A percentile compares a stretch with the other conserved stretches of the same genome.
Evolutionary conservation across 2,329 filamentous ascomycete species (phyloP).

Genomic region (Exophiala viscosa): DNA sequence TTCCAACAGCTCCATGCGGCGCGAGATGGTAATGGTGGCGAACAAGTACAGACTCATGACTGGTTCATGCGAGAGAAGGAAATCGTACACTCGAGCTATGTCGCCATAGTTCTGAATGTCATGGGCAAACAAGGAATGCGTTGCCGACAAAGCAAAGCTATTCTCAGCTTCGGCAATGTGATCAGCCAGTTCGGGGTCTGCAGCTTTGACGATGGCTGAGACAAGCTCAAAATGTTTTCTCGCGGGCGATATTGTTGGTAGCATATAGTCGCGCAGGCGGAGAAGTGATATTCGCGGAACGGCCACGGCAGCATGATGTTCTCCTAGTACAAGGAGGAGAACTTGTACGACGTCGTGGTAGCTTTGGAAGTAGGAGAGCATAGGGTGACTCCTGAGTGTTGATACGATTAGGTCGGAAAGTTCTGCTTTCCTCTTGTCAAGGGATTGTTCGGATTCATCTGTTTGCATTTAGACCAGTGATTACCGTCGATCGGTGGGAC

Average conservation of each 20-base stretch:
- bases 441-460: constrained; percentile 67
- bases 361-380: constrained; percentile 94
- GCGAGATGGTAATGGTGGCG: constrained; percentile 77
- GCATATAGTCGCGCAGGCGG: constrained; percentile 95
- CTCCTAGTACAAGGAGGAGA: constrained; percentile 76
- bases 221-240: constrained; percentile 82
- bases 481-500: constrained; percentile 25
- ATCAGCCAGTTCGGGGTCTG: constrained; percentile 66
- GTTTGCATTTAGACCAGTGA: constrained; percentile 8
- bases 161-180: constrained; percentile 78
- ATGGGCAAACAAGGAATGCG: constrained; percentile 92
- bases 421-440: constrained; percentile 67
- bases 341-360: constrained; percentile 99
- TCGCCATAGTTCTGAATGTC: constrained; percentile 86
- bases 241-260: constrained; percentile 77
- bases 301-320: constrained; percentile 56
- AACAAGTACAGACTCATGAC: constrained; percentile 89
- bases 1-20: constrained; percentile 78
- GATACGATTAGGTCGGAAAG: constrained; percentile 76
- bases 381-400: constrained; percentile 74
- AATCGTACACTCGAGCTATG: constrained; percentile 89
- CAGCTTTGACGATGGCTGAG: constrained; percentile 70
- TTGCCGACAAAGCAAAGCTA: constrained; percentile 90
- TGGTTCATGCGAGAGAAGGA: constrained; percentile 81
- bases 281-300: constrained; percentile 81